Conservation (phyloP, 495 filamentous ascomycete species). For the Margaritispora aquatica region DNA sequence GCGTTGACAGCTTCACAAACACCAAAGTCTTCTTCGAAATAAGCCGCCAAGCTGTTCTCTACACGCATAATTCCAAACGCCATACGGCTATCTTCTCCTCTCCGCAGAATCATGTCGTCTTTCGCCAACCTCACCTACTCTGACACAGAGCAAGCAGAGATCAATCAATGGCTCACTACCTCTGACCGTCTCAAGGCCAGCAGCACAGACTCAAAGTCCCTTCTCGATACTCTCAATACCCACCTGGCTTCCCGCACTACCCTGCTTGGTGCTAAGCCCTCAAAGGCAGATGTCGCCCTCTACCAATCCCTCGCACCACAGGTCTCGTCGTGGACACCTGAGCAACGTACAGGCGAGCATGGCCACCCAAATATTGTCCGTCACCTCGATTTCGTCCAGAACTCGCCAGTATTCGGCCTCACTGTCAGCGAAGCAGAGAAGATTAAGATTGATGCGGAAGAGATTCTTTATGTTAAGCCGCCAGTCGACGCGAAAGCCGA, state of each 20-base stretch:
- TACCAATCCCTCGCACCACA: conserved; percentile 75
- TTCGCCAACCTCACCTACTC: conserved; percentile 66
- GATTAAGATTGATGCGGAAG: conserved; percentile 68
- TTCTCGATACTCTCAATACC: conserved; percentile 70
- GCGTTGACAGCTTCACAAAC: neutral
- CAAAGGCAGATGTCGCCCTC: conserved; percentile 79
- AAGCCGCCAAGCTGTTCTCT: conserved; percentile 42
- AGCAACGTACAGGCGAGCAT: conserved; percentile 85
- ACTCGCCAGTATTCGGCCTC: conserved; percentile 70
- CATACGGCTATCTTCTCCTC: conserved; percentile 35
- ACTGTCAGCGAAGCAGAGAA: conserved; percentile 68
- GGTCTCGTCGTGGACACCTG: conserved; percentile 73
- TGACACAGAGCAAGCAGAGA: conserved; percentile 71
- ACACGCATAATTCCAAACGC: conserved; percentile 36
- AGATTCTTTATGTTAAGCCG: conserved; percentile 76
- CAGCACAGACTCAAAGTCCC: conserved; percentile 52
- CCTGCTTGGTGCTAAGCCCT: conserved; percentile 83
- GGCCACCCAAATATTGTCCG: conserved; percentile 91
- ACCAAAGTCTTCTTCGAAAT: neutral
- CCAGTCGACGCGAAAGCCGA: conserved; percentile 79
- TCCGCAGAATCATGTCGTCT: conserved; percentile 43
- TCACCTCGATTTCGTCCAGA: conserved; percentile 91
- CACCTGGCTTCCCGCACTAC: conserved; percentile 87
- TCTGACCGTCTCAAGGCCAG: conserved; percentile 58
- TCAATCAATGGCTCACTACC: conserved; percentile 79